Conservation (phyloP, 441 rosid species). For the Flueggea neowawraea region DNA sequence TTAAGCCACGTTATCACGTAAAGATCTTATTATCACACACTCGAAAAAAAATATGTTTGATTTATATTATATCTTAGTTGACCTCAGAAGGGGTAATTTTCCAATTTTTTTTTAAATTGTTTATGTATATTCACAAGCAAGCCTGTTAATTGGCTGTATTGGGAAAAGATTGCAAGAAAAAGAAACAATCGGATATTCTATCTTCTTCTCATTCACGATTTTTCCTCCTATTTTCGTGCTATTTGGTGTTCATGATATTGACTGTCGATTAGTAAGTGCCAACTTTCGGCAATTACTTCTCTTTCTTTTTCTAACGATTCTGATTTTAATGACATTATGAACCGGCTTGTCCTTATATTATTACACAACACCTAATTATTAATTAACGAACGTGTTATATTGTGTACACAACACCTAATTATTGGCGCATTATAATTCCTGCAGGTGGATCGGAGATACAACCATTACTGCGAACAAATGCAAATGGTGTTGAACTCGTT, state of each 20-base stretch:
- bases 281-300: no score
- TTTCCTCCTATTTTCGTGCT: no score
- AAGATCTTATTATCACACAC: slow-evolving; percentile 9
- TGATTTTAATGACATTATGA: no score
- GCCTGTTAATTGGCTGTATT: slow-evolving; percentile 27
- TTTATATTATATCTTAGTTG: slow-evolving; percentile 23
- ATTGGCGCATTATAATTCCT: not conserved
- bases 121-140: slow-evolving; percentile 4
- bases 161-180: slow-evolving; percentile 8
- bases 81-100: slow-evolving; percentile 13
- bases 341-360: no score
- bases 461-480: slow-evolving; percentile 95
- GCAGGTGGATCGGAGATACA: slow-evolving; percentile 95
- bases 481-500: slow-evolving; percentile 94
- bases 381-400: no score
- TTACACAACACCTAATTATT: no score
- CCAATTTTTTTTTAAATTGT: not conserved
- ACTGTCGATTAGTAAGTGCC: no score
- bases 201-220: not conserved
- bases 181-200: slow-evolving; percentile 20
- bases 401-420: no score
- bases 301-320: no score
- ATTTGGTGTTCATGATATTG: no score
- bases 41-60: not conserved
- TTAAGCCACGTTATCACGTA: slow-evolving; percentile 35